Conservation (phyloP, 371 early-diverging fungal genomes). For the Saksenaea vasiformis region DNA sequence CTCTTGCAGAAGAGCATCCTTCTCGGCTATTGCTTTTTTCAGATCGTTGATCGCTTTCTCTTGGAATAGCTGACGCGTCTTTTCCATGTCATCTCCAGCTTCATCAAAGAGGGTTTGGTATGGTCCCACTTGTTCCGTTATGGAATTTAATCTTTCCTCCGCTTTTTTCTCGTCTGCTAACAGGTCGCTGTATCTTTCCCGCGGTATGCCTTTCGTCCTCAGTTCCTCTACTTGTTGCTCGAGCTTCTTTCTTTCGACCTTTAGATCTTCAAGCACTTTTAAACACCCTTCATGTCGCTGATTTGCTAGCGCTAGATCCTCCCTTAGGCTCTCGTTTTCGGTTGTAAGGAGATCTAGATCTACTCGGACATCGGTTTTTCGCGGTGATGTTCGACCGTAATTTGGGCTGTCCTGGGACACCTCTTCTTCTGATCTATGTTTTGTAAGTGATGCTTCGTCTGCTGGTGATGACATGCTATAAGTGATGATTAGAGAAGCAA, state of each 20-base stretch:
- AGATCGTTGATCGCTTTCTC: background rate
- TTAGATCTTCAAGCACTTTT: background rate
- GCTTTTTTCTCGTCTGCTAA: background rate
- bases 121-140: background rate
- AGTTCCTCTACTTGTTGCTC: background rate
- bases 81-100: slow-evolving; percentile 1
- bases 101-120: background rate
- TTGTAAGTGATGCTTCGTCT: background rate
- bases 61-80: background rate
- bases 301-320: background rate
- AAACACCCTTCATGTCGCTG: background rate
- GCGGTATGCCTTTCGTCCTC: background rate
- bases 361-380: background rate
- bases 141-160: background rate
- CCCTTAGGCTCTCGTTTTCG: background rate
- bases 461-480: background rate
- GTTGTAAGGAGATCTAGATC: background rate
- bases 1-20: background rate
- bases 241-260: background rate
- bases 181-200: background rate
- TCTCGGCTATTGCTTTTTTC: background rate
- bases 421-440: background rate
- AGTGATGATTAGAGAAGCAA: background rate
- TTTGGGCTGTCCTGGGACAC: background rate
- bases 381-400: background rate